Percentiles rank a stretch among this genome's conserved stretches.
Evolutionary conservation across 176 grass and related monocot species (phyloP).

Genomic region (Raddia distichophylla): DNA sequence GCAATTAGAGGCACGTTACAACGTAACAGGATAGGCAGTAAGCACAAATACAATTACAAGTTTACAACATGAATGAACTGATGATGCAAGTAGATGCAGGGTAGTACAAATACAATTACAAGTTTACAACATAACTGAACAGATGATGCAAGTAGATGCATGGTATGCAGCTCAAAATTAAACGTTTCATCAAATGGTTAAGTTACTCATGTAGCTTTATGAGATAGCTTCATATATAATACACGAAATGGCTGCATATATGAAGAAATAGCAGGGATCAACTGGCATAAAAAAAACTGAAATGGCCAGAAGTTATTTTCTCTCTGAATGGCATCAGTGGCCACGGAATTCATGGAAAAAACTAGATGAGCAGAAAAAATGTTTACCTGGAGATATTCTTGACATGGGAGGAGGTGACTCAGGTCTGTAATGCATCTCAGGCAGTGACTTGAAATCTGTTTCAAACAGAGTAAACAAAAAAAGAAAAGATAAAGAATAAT

Average conservation of each 20-base stretch:
- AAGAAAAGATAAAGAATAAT: background rate
- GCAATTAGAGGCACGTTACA: slow-evolving; percentile 15
- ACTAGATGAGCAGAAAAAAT: background rate
- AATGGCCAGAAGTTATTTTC: background rate
- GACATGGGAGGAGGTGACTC: slow-evolving; percentile 5
- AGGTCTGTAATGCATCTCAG: slow-evolving; percentile 38
- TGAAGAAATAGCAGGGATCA: background rate
- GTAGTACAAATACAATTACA: background rate
- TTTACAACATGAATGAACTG: no score
- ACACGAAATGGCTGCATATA: background rate
- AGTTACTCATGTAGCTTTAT: background rate
- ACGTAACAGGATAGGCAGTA: background rate
- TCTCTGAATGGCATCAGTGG: background rate
- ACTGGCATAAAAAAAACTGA: background rate
- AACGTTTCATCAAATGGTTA: background rate
- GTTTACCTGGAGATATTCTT: slow-evolving; percentile 12
- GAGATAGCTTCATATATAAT: background rate
- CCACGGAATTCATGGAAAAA: background rate
- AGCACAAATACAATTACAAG: no score
- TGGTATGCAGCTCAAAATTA: background rate
- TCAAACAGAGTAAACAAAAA: background rate
- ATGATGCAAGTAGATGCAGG: background rate
- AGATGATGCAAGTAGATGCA: background rate
- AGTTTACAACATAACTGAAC: no score
- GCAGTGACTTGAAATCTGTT: slow-evolving; percentile 36